Percentiles rank a stretch among this genome's conserved stretches.
These are phyloP conservation scores for Xylariomycetidae sp. DNA, from an alignment of 2,329 filamentous ascomycete genomes.

Conservation along the genomic window DNA sequence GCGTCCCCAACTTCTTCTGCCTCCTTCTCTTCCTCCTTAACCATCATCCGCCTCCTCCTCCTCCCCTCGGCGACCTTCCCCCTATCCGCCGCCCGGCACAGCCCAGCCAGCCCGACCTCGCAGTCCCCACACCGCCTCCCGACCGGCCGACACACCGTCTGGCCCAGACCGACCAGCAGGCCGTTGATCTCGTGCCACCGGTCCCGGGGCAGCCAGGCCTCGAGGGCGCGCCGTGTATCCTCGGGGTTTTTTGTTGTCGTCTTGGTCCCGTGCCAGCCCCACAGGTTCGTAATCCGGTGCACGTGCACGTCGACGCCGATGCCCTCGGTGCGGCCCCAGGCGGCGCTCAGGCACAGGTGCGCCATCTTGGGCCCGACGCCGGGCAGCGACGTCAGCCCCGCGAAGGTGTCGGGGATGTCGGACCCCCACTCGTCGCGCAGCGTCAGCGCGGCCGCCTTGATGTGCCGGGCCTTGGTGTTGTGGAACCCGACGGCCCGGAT, in stretches of 20 bases:
- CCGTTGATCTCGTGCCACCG: slow-evolving; percentile 92
- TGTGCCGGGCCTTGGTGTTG: slow-evolving; percentile 85
- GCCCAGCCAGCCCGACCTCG: slow-evolving; percentile 66
- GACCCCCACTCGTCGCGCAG: slow-evolving; percentile 64
- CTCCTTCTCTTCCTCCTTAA: slow-evolving; percentile 18
- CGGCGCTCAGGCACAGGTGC: slow-evolving; percentile 78
- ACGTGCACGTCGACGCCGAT: slow-evolving; percentile 96
- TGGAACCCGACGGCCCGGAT: slow-evolving; percentile 88
- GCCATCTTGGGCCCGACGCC: slow-evolving; percentile 96
- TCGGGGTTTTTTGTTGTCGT: slow-evolving; percentile 79
- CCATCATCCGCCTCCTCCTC: slow-evolving; percentile 40
- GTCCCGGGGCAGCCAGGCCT: slow-evolving; percentile 79
- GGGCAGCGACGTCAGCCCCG: slow-evolving; percentile 70
- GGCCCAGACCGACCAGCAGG: slow-evolving; percentile 81
- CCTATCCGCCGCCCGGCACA: slow-evolving; percentile 70
- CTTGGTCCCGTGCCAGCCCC: slow-evolving; percentile 86
- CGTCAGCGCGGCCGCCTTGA: slow-evolving; percentile 71
- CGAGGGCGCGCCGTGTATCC: slow-evolving; percentile 69
- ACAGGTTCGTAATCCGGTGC: slow-evolving; percentile 88
- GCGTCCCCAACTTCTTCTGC: slow-evolving; percentile 25
- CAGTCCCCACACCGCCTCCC: slow-evolving; percentile 82
- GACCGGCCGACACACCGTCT: slow-evolving; percentile 79
- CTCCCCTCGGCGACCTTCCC: slow-evolving; percentile 56
- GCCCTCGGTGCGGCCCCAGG: slow-evolving; percentile 59
- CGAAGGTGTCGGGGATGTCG: slow-evolving; percentile 77